These are phyloP conservation scores for Prunus davidiana DNA, from an alignment of 306 rosid species.

Conservation along the genomic window DNA sequence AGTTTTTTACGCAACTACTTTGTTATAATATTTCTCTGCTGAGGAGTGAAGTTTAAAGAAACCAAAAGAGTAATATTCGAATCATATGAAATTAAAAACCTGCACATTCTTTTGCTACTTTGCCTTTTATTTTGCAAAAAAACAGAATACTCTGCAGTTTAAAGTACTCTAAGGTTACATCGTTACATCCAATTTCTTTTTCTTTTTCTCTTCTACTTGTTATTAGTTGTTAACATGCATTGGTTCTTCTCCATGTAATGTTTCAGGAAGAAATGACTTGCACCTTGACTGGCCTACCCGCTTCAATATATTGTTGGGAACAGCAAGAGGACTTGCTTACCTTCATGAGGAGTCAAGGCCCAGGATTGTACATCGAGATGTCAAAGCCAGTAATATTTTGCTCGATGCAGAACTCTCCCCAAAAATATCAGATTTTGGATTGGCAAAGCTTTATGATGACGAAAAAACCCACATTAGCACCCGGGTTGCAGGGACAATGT, in stretches of 20 bases:
- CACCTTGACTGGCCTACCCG: conserved; percentile 34
- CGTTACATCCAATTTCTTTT: neutral
- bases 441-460: conserved; percentile 39
- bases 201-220: neutral
- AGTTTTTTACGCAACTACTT: neutral
- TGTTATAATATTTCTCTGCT: no score
- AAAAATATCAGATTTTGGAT: conserved; percentile 38
- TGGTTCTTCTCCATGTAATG: neutral
- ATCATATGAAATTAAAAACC: no score
- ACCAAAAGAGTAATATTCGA: no score
- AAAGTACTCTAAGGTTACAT: neutral
- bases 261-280: conserved; percentile 11
- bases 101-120: no score
- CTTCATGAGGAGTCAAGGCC: conserved; percentile 39
- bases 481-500: conserved; percentile 39
- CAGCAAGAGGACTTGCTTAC: conserved; percentile 34
- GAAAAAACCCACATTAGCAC: conserved; percentile 38
- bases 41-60: no score
- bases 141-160: neutral
- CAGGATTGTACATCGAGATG: conserved; percentile 37
- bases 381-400: conserved; percentile 40
- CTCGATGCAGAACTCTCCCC: conserved; percentile 23
- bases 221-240: neutral
- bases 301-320: conserved; percentile 27
- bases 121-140: neutral